Percentiles rank a stretch among this genome's conserved stretches.
phyloP scores from a whole-genome alignment of 306 rosid genomes.

The barrel medic (Medicago truncatula) region DNA sequence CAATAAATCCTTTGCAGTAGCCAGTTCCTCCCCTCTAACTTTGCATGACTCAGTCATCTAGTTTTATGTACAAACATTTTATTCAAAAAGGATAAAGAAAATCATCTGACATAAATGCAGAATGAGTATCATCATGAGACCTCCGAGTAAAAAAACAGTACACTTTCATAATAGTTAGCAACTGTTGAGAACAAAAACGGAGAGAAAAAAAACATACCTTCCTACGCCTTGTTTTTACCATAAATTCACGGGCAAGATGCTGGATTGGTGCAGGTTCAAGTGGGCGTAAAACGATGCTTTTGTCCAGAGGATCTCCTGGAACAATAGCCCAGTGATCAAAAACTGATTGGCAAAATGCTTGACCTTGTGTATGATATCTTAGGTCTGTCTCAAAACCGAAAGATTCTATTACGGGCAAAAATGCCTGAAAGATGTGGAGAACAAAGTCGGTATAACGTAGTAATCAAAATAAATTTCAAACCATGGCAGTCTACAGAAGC shows the following conservation, averaged over 20 bases:
- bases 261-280: slow-evolving; percentile 99
- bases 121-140: background rate
- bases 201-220: slow-evolving; percentile 59
- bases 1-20: slow-evolving; percentile 16
- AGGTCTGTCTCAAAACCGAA: slow-evolving; percentile 97
- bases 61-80: background rate
- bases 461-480: slow-evolving; percentile 6
- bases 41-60: background rate
- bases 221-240: slow-evolving; percentile 98
- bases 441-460: slow-evolving; percentile 26
- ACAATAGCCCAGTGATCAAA: slow-evolving; percentile 99
- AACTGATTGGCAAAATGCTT: slow-evolving; percentile 84
- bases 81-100: background rate
- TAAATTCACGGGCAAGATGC: slow-evolving; percentile 98
- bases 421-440: slow-evolving; percentile 69
- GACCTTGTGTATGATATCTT: slow-evolving; percentile 98
- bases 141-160: background rate
- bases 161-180: background rate
- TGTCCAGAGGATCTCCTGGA: slow-evolving; percentile 98
- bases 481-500: background rate
- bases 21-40: slow-evolving; percentile 3
- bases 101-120: background rate
- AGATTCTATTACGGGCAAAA: slow-evolving; percentile 93
- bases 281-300: slow-evolving; percentile 92
- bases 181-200: slow-evolving; percentile 24